These are phyloP conservation scores for Rhytidhysteron rufulum DNA, from an alignment of 2,329 filamentous ascomycete genomes.

Conservation along the genomic window DNA sequence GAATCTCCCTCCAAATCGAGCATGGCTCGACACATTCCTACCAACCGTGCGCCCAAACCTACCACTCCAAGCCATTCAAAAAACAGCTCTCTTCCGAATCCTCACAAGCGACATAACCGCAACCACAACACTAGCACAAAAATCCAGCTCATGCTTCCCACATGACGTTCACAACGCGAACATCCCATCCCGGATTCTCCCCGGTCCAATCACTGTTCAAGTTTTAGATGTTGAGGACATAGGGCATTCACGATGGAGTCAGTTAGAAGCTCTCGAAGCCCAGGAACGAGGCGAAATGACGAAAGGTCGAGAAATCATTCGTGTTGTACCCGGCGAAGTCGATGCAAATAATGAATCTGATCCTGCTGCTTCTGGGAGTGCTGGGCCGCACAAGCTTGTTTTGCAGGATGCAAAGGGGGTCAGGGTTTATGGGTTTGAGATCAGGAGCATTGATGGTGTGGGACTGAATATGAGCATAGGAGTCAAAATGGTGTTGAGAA, in stretches of 20 bases:
- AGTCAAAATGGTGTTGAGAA: constrained; percentile 70
- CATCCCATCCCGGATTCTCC: constrained; percentile 55
- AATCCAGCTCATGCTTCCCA: constrained; percentile 52
- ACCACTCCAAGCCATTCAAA: constrained; percentile 67
- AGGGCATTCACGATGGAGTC: constrained; percentile 74
- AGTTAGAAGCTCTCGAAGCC: constrained; percentile 77
- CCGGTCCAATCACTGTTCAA: constrained; percentile 68
- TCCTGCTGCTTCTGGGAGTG: constrained; percentile 23
- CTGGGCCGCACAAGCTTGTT: constrained; percentile 73
- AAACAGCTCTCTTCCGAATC: constrained; percentile 77
- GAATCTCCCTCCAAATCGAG: constrained; percentile 51
- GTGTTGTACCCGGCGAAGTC: constrained; percentile 56
- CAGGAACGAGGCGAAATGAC: constrained; percentile 69
- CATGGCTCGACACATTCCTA: constrained; percentile 64
- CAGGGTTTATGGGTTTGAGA: constrained; percentile 71
- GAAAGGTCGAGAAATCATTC: constrained; percentile 75
- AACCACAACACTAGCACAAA: constrained; percentile 52
- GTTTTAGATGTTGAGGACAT: constrained; percentile 85
- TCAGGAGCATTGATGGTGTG: constrained; percentile 62
- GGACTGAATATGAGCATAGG: constrained; percentile 70
- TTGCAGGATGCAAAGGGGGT: constrained; percentile 69
- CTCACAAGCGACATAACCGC: constrained; percentile 72
- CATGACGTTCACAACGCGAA: constrained; percentile 52
- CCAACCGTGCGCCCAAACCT: constrained; percentile 52
- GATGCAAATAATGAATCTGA: constrained; percentile 32